Percentiles rank a stretch among this genome's conserved stretches.
phyloP scores from a whole-genome alignment of 108 stramenopile species.

The Discostella pseudostelligera region DNA sequence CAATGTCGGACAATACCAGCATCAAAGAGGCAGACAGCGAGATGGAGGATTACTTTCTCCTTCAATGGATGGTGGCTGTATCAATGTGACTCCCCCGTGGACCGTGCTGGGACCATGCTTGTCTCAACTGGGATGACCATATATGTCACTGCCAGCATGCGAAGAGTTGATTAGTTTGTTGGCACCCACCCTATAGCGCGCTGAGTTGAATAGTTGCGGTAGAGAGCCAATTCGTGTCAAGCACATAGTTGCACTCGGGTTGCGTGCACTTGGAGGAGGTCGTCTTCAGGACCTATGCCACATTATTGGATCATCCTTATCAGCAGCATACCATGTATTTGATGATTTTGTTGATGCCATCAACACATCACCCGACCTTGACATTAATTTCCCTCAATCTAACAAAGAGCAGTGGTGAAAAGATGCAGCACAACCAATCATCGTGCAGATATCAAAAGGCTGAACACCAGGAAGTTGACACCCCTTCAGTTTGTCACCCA shows the following conservation, averaged over 20 bases:
- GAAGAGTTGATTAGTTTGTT: conserved; percentile 1
- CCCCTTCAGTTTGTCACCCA: too few species aligned
- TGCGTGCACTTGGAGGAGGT: conserved; percentile 30
- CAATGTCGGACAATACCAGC: too few species aligned
- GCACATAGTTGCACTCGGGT: conserved; percentile 15
- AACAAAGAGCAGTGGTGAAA: too few species aligned
- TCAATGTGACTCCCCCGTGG: too few species aligned
- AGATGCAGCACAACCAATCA: too few species aligned
- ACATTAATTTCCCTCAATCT: conserved; percentile 9
- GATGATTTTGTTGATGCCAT: conserved; percentile 24
- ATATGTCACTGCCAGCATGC: conserved; percentile 8
- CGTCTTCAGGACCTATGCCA: conserved; percentile 13
- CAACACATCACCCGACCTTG: conserved; percentile 10
- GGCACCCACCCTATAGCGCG: conserved; percentile 1
- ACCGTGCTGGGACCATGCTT: too few species aligned
- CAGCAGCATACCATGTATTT: not conserved
- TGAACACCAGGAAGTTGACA: too few species aligned
- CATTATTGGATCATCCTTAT: conserved; percentile 1
- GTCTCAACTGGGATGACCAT: too few species aligned
- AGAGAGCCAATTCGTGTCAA: conserved; percentile 8
- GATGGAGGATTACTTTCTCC: not conserved
- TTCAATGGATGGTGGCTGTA: too few species aligned
- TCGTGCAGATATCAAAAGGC: too few species aligned
- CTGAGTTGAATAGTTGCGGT: not conserved
- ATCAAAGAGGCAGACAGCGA: too few species aligned